These are phyloP conservation scores for Isatis tinctoria DNA, from an alignment of 345 rosid genomes.

Conservation along the genomic window DNA sequence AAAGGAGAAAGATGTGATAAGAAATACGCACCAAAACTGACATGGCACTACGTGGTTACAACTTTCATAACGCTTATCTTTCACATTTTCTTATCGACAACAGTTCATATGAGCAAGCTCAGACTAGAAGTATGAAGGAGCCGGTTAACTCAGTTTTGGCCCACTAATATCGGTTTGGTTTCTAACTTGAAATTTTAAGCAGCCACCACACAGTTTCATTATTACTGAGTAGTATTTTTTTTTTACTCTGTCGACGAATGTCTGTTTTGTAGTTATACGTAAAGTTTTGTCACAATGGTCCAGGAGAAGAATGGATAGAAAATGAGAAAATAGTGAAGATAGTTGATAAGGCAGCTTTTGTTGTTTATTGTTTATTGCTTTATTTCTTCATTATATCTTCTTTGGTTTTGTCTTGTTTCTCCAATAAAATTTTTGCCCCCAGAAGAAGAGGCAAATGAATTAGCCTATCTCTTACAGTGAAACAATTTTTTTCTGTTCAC, in stretches of 20 bases:
- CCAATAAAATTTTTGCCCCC: conserved; percentile 21
- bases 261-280: background rate
- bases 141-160: conserved; percentile 9
- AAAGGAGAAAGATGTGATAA: background rate
- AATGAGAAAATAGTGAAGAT: conserved; percentile 8
- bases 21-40: conserved; percentile 34
- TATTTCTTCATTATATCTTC: background rate
- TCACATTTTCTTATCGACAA: conserved; percentile 35
- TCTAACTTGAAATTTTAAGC: background rate
- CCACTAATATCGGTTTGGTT: conserved; percentile 8
- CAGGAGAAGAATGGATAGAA: conserved; percentile 10
- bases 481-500: conserved; percentile 46
- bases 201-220: background rate
- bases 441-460: conserved; percentile 31
- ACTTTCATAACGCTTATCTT: conserved; percentile 34
- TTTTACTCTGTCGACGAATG: background rate
- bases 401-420: background rate
- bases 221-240: background rate
- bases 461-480: conserved; percentile 40
- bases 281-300: conserved; percentile 16
- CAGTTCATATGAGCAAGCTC: conserved; percentile 11
- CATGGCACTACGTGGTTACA: conserved; percentile 43
- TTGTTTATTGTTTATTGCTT: background rate
- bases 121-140: background rate
- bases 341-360: conserved; percentile 26